Evolutionary conservation across 441 rosid species (phyloP), one percentile per base, ranked within the genome.

Genomic region (Erodium moschatum): DNA sequence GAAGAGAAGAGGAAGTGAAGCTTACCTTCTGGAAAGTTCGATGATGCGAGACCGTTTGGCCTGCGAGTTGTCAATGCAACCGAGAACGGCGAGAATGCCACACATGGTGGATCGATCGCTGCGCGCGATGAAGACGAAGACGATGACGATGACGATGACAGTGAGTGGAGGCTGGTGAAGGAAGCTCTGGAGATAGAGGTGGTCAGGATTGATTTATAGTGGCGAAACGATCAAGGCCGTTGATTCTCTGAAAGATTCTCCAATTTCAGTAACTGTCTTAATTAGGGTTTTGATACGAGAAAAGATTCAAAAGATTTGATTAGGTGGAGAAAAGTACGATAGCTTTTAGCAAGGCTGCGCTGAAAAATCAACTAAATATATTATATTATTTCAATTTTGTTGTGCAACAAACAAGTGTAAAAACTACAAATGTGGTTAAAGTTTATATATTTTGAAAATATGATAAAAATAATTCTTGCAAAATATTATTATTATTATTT

Each of bases 41-140:
- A 93, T 87, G 83, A 93, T 81, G 67, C 97, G 98, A 68, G 97
- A 83, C 67, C 98, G 97, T 79, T 91, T 91, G 2, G 92, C 89
- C 67, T 89, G 98, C 27, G 98, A 84, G 83, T 73, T 84, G 76
- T 93, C 97, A 18, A 71, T 44, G 86, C 96, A 93, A 44, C 97
- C 97, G 50, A 91, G 75, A 42, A 88, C 96, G 15, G 98, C 98
- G 65, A 93, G 96, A 58, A 91, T 93, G 67, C 97, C 98, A 77
- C 98, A 93, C 98, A 93, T 93, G 86, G 81, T 80, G 70, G 62
- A 52, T 6, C 20, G 60, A 16, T n/a, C 58, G 58, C 15, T 5
- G 58, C 6, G 18, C 18, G 58, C 58, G 58, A 16, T 20, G 58
- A 16, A 6, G 58, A 5, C 58, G 58, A 52, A 6, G 58, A 5